Evolutionary conservation across 1,284 basidiomycete species (phyloP).

Genomic region (Cryptococcus maquisensis): DNA sequence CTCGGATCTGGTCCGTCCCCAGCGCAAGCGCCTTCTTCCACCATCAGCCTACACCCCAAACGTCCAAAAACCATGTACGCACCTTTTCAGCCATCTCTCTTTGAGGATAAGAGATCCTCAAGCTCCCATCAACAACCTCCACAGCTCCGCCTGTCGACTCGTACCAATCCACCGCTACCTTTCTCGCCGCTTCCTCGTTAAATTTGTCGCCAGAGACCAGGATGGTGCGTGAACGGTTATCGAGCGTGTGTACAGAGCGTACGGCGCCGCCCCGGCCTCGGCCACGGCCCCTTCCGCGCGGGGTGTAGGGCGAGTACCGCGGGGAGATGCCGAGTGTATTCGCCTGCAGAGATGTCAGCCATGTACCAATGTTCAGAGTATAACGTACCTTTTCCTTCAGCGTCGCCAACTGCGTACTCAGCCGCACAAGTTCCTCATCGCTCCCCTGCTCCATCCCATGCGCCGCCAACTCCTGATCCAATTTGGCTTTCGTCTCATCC

Average conservation of each 20-base stretch:
- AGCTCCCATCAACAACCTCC: constrained; percentile 19
- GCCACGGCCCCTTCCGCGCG: constrained; percentile 53
- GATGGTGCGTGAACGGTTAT: constrained; percentile 81
- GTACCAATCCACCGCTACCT: constrained; percentile 73
- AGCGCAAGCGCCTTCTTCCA: constrained; percentile 32
- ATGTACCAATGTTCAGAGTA: constrained; percentile 51
- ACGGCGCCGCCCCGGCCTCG: constrained; percentile 55
- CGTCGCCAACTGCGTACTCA: constrained; percentile 37
- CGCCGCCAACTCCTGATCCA: constrained; percentile 59
- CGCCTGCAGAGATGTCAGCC: constrained; percentile 19
- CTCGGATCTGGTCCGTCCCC: constrained; percentile 35
- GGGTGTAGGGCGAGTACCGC: constrained; percentile 53
- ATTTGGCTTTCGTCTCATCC: constrained; percentile 34
- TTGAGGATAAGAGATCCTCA: constrained; percentile 39
- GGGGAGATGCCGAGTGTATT: constrained; percentile 32
- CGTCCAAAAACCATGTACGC: constrained; percentile 7
- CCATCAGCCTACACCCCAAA: neutral
- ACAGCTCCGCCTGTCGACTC: constrained; percentile 56
- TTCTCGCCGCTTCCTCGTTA: constrained; percentile 47
- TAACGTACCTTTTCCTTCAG: constrained; percentile 56
- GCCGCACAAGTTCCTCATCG: constrained; percentile 37
- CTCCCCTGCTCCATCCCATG: constrained; percentile 56
- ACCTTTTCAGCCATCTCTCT: constrained; percentile 46
- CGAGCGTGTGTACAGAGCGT: constrained; percentile 66
- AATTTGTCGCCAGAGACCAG: constrained; percentile 63